Conservation (phyloP, 75 land plant genomes). For the Cunninghamia lanceolata region DNA sequence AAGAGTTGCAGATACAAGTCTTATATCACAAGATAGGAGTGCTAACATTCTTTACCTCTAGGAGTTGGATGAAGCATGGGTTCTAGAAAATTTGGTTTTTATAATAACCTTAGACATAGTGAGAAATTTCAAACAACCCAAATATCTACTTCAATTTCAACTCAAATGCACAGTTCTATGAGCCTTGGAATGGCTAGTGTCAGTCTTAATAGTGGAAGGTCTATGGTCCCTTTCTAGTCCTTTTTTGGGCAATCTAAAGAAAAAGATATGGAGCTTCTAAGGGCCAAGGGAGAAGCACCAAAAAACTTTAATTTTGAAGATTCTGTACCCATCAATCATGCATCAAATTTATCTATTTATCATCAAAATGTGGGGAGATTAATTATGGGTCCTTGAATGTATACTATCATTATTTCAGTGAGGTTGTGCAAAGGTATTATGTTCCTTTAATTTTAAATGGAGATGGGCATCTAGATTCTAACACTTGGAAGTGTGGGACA, state of each 20-base stretch:
- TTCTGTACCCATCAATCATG: neutral
- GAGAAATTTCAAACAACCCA: neutral
- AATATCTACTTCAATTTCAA: neutral
- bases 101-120: neutral
- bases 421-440: neutral
- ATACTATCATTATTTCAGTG: neutral
- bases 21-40: neutral
- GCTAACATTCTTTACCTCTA: slow-evolving; percentile 5
- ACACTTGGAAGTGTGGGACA: neutral
- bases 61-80: slow-evolving; percentile 17
- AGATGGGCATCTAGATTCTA: neutral
- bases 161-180: neutral
- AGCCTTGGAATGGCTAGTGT: neutral
- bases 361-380: slow-evolving; percentile 19
- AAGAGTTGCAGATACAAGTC: neutral
- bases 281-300: slow-evolving; percentile 23
- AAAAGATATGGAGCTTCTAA: slow-evolving; percentile 14
- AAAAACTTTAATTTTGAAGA: slow-evolving; percentile 10
- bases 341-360: slow-evolving; percentile 12
- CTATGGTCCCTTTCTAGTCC: slow-evolving; percentile 5
- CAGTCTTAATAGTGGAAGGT: slow-evolving; percentile 3
- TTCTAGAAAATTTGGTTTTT: neutral
- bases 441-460: neutral
- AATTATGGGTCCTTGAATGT: slow-evolving; percentile 26
- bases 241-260: slow-evolving; percentile 8